phyloP scores from a whole-genome alignment of 169 alveolate species.

The Neospora caninum region DNA sequence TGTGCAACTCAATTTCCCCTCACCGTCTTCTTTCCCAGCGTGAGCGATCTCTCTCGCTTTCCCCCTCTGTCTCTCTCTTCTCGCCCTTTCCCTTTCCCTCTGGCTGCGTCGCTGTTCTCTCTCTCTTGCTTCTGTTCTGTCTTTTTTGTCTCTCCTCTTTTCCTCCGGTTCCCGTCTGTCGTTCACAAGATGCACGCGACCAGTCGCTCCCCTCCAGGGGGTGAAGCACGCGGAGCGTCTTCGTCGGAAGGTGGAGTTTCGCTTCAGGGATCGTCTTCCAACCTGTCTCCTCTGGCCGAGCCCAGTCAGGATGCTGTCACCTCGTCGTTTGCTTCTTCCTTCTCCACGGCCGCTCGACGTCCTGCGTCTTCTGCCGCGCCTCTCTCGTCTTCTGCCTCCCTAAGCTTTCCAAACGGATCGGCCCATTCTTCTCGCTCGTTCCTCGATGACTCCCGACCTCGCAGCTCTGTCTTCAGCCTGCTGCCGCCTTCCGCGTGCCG shows the following conservation, averaged over 20 bases:
- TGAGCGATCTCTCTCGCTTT: background rate
- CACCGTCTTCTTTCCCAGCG: background rate
- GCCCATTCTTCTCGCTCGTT: background rate
- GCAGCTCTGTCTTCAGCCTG: background rate
- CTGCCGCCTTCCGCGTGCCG: constrained; percentile 23
- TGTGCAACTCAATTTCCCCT: background rate
- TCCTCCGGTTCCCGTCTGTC: background rate
- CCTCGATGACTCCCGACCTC: background rate
- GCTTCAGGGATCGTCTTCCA: background rate
- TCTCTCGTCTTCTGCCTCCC: background rate
- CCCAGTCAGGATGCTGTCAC: background rate
- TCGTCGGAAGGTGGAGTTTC: background rate
- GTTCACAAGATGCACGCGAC: too few species aligned
- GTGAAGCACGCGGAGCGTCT: background rate
- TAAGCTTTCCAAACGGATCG: background rate
- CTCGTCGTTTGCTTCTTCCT: background rate
- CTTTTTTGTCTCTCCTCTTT: background rate
- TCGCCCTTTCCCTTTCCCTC: background rate
- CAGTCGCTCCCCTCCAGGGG: too few species aligned
- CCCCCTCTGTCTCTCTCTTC: background rate
- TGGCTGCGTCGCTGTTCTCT: background rate
- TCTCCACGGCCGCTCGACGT: background rate
- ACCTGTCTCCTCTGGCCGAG: background rate
- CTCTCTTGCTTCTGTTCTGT: background rate
- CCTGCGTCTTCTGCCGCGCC: background rate